Base-by-base conservation (phyloP, 768 basidiomycete species). In the Lactarius akahatsu region DNA sequence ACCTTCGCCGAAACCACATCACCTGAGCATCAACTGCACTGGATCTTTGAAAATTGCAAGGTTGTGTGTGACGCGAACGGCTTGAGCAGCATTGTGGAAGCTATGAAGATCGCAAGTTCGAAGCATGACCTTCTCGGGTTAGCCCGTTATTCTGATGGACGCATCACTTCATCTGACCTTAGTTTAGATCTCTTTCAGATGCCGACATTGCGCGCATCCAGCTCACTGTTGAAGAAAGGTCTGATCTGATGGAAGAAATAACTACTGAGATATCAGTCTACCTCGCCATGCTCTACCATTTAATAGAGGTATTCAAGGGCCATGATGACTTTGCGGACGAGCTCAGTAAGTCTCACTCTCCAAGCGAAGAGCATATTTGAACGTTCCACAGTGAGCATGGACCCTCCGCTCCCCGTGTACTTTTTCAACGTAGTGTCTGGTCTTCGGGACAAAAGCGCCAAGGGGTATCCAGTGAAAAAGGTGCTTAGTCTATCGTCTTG, bases 401-500 rank as follows among this genome's bases (percentile, higher is more conserved):
- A 96, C 57, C 96, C 96, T 15, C 96, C 97, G 15, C 79, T 98
- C 26, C 96, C 96, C 1, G 88, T 96, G 8, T 95, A 95, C 73
- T 80, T 98, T 20, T 93, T 97, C 79, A 89, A 90, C 62, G 84
- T 95, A 57, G 89, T 98, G n/a, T 89, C 94, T 28, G 87, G 89
- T 50, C 79, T 98, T 50, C 88, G 93, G 70, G 96, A 98, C 75
- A 94, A 94, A 78, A 91, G 90, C 73, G 91, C 94, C 2, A 95
- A 92, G 73, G 93, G 93, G 6, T 99, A 97, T 77, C 97, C 97
- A 0, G 91, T 97, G 72, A 99, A 98, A 79, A 98, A 98, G 85
- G 95, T 92, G 61, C 26, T 75, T 62, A 23, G 4, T 23, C 11
- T 40, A 15, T 45, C 43, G 45, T 61, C 28, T 38, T 57, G 62